Percentiles rank a stretch among this genome's conserved stretches.
Evolutionary conservation across 2,329 filamentous ascomycete genomes (phyloP).

Genomic region (Verticillium longisporum): DNA sequence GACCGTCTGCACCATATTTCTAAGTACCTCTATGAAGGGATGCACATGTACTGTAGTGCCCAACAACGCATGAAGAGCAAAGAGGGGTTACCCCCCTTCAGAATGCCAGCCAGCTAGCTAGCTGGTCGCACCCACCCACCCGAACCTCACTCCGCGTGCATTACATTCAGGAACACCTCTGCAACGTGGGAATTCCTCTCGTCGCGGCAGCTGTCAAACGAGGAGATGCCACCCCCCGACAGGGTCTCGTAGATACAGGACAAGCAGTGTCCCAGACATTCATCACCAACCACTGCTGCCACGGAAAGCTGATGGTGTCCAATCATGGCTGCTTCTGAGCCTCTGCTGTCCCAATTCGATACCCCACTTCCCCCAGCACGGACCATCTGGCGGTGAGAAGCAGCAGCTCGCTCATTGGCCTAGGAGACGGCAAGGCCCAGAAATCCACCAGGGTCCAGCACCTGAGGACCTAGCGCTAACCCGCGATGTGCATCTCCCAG

Average conservation of each 20-base stretch:
- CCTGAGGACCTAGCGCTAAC: slow-evolving; percentile 7
- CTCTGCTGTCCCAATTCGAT: not conserved
- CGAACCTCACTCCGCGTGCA: not conserved
- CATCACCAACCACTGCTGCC: not conserved
- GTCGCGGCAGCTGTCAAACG: not conserved
- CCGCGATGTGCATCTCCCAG: slow-evolving; percentile 5
- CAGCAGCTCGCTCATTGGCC: slow-evolving; percentile 6
- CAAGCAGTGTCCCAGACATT: not conserved
- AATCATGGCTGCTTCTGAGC: not conserved
- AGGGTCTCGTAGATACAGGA: not conserved
- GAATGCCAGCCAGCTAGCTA: not conserved
- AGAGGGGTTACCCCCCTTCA: not conserved
- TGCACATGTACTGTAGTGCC: too few species aligned
- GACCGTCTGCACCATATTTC: too few species aligned
- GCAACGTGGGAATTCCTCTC: not conserved
- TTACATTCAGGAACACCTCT: not conserved
- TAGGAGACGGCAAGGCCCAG: not conserved
- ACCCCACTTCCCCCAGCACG: slow-evolving; percentile 3
- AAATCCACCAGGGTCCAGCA: not conserved
- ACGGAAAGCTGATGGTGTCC: not conserved
- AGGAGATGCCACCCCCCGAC: not conserved
- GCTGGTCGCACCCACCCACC: not conserved
- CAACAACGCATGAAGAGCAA: not conserved
- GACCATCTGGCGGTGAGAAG: slow-evolving; percentile 17
- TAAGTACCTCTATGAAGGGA: too few species aligned